Evolutionary conservation across 2,329 filamentous ascomycete genomes (phyloP).

Genomic region (Fusarium sp.): DNA sequence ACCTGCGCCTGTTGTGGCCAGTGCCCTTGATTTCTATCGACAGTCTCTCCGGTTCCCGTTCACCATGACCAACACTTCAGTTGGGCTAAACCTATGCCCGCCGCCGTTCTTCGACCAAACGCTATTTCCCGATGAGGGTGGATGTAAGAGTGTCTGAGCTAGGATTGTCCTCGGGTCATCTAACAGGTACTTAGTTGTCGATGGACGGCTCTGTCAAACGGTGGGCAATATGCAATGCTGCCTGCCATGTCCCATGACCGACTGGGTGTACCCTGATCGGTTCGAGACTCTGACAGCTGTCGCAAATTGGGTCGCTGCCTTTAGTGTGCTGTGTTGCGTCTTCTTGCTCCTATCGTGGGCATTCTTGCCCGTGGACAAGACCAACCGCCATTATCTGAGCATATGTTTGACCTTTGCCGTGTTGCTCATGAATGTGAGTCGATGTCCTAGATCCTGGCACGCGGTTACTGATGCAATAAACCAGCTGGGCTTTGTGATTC

Average conservation of each 20-base stretch:
- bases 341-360: constrained; percentile 86
- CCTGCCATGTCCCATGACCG: constrained; percentile 87
- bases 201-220: constrained; percentile 66
- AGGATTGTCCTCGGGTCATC: background rate
- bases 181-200: constrained; percentile 59
- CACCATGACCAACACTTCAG: constrained; percentile 47
- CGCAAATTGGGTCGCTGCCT: constrained; percentile 87
- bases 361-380: constrained; percentile 86
- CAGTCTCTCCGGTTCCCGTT: background rate
- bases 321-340: constrained; percentile 75
- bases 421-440: constrained; percentile 81
- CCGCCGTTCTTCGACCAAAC: constrained; percentile 76
- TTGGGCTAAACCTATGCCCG: constrained; percentile 68
- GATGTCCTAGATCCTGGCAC: background rate
- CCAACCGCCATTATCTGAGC: constrained; percentile 91
- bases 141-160: constrained; percentile 66
- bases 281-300: constrained; percentile 71
- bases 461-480: constrained; percentile 32
- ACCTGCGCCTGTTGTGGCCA: constrained; percentile 21
- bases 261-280: constrained; percentile 76
- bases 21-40: background rate
- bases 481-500: constrained; percentile 90
- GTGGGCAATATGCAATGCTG: constrained; percentile 75
- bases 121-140: constrained; percentile 69
- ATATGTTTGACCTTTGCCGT: constrained; percentile 85